Base-by-base conservation (phyloP, 202 grass and related monocot genomes). In the Dendrocalamus latiflorus region DNA sequence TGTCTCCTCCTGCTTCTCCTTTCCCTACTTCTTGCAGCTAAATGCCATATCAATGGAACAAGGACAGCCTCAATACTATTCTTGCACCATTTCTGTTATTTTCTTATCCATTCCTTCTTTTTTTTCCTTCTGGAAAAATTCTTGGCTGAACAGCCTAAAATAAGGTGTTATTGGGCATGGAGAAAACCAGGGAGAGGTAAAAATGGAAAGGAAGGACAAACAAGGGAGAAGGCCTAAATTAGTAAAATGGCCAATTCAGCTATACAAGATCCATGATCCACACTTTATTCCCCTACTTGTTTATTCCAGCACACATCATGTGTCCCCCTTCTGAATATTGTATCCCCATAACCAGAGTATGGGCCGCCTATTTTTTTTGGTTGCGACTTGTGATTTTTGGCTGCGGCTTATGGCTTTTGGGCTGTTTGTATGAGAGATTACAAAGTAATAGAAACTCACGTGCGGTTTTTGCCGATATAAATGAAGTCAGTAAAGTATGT, bases 31-130 rank as follows among this genome's bases (percentile, higher is more conserved):
- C 60, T 30, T 45, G 63, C 49, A 65, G 17, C 26, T 78, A 86
- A 78, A 85, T 79, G 86, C 33, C 57, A 73, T 61, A 60, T 63
- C 68, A n/a, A 78, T 51, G 51, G 80, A 63, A 59, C 47, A 87
- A 80, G 36, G 63, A 76, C 28, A 83, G 15, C 84, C 84, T 75
- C 88, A n/a, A 83, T 71, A 77, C 85, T 91, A 88, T 88, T 91
- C 65, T 91, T 88, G 77, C 74, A 90, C 69, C 53, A 64, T 77
- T 64, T 36, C 26, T 39, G 39, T 21, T 60, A 4, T n/a, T 37
- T 7, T 36, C 0, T 15, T 72, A 57, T 12, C 26, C 2, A 1
- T 20, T 17, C 21, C 59, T 39, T 4, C 34, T 36, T 81, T 59
- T n/a, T 50, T 13, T 2, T 4, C 4, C 4, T 15, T 24, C 59